Evolutionary conservation across 129 eudicot species (phyloP).

Genomic region (Tagetes patula): DNA sequence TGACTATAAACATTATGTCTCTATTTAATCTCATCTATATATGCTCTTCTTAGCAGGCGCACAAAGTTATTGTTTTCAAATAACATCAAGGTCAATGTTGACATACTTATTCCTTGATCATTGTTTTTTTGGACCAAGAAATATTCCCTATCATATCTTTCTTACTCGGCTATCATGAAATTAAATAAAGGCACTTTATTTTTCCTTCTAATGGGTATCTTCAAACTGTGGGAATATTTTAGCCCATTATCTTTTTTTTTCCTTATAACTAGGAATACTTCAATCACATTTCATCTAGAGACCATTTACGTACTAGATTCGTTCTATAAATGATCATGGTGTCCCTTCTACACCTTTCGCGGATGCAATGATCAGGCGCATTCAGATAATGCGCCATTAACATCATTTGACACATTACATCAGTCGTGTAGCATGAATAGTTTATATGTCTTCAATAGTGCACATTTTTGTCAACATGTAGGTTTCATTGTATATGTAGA

Average conservation of each 20-base stretch:
- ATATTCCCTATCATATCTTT: slow-evolving; percentile 17
- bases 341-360: slow-evolving; percentile 21
- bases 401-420: slow-evolving; percentile 25
- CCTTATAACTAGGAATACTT: slow-evolving; percentile 25
- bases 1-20: background rate
- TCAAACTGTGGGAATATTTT: slow-evolving; percentile 15
- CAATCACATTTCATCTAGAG: slow-evolving; percentile 23
- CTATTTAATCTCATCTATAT: background rate
- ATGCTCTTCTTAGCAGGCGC: slow-evolving; percentile 6
- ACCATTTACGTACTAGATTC: slow-evolving; percentile 22
- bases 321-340: slow-evolving; percentile 20
- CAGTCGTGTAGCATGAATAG: slow-evolving; percentile 22
- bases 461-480: slow-evolving; percentile 10
- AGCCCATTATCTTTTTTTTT: slow-evolving; percentile 1
- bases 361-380: slow-evolving; percentile 30
- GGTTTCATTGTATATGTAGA: slow-evolving; percentile 18
- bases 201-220: slow-evolving; percentile 21
- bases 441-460: slow-evolving; percentile 1
- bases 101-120: slow-evolving; percentile 19
- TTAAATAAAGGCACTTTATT: slow-evolving; percentile 2
- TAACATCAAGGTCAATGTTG: slow-evolving; percentile 15
- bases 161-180: slow-evolving; percentile 25
- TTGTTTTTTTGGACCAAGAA: slow-evolving; percentile 12
- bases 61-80: slow-evolving; percentile 1
- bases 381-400: slow-evolving; percentile 27